Conservation (phyloP, 2,329 filamentous ascomycete species). For the Ambrosiella cleistominuta region DNA sequence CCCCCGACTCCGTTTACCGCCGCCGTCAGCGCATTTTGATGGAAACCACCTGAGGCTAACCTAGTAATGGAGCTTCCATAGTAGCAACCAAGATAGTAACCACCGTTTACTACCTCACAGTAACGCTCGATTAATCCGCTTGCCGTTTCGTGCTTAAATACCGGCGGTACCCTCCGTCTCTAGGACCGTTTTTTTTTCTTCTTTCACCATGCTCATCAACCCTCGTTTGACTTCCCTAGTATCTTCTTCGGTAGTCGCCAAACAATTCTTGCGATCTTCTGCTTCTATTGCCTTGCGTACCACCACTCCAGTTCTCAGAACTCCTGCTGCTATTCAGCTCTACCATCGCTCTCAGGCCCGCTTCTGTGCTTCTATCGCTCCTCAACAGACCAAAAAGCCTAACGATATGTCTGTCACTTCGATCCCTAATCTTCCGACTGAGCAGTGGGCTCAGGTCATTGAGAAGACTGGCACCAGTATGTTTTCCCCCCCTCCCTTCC, state of each 20-base stretch:
- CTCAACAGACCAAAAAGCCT: conserved; percentile 9
- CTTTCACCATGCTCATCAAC: conserved; percentile 7
- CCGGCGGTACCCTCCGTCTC: conserved; percentile 6
- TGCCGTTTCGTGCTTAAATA: conserved; percentile 10
- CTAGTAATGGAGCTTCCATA: neutral
- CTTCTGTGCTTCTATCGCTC: neutral
- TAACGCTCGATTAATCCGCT: neutral
- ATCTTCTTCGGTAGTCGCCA: conserved; percentile 3
- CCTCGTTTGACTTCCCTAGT: conserved; percentile 4
- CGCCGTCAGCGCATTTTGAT: neutral
- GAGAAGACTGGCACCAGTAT: conserved; percentile 59
- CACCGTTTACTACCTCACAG: neutral
- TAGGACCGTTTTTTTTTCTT: neutral
- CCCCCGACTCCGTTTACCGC: neutral
- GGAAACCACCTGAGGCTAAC: neutral
- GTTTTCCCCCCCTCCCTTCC: conserved; percentile 17
- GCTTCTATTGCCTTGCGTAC: conserved; percentile 3
- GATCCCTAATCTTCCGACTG: conserved; percentile 43
- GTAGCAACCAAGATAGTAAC: neutral
- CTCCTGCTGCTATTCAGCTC: too few relatives aligned
- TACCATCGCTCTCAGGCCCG: too few relatives aligned
- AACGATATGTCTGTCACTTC: conserved; percentile 18
- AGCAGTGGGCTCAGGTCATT: conserved; percentile 84
- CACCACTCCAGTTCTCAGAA: neutral
- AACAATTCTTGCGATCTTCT: neutral